These are phyloP conservation scores for Phylloporus arenicola DNA, from an alignment of 768 basidiomycete genomes.

Conservation along the genomic window DNA sequence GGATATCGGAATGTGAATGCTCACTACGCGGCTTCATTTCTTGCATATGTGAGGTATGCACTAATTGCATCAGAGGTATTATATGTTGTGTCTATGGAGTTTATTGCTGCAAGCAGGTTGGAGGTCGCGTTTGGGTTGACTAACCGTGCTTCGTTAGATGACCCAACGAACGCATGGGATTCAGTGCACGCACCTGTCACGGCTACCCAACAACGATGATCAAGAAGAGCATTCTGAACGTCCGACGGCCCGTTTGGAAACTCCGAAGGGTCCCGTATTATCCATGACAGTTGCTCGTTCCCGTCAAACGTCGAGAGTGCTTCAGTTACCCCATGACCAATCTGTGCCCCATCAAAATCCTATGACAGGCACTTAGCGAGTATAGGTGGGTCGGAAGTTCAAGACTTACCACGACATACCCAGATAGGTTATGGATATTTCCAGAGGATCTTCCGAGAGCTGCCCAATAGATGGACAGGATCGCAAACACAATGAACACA, in stretches of 20 bases:
- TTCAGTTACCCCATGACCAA: slow-evolving; percentile 44
- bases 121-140: slow-evolving; percentile 40
- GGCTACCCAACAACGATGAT: slow-evolving; percentile 52
- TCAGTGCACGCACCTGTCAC: slow-evolving; percentile 41
- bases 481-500: slow-evolving; percentile 40
- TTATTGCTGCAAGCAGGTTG: slow-evolving; percentile 34
- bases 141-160: slow-evolving; percentile 11
- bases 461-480: slow-evolving; percentile 60
- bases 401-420: slow-evolving; percentile 51
- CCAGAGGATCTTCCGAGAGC: slow-evolving; percentile 42
- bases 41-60: slow-evolving; percentile 42
- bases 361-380: slow-evolving; percentile 15
- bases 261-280: slow-evolving; percentile 33
- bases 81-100: slow-evolving; percentile 39
- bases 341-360: slow-evolving; percentile 56
- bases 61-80: slow-evolving; percentile 47
- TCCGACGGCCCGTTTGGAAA: slow-evolving; percentile 43
- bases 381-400: not conserved
- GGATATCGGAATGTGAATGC: slow-evolving; percentile 12
- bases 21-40: slow-evolving; percentile 59
- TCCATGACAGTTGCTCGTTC: slow-evolving; percentile 42
- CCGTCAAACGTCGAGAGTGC: slow-evolving; percentile 31
- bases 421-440: slow-evolving; percentile 39
- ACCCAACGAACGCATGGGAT: not conserved
- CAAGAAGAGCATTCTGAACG: slow-evolving; percentile 39